These are phyloP conservation scores for Neofusicoccum parvum DNA, from an alignment of 2,329 filamentous ascomycete species.

Conservation along the genomic window DNA sequence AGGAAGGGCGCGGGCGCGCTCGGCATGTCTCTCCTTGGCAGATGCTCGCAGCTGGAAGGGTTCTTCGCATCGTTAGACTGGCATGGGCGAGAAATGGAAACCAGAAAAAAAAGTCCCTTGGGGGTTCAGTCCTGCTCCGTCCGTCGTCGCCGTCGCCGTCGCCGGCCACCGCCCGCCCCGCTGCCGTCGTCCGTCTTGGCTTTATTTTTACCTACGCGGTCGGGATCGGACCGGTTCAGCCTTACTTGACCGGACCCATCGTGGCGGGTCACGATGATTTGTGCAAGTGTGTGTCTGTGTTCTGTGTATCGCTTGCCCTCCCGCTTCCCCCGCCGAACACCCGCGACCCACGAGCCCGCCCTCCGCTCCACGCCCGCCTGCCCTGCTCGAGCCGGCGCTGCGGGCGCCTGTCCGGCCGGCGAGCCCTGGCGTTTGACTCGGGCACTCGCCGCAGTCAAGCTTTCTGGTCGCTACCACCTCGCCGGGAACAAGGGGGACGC, in stretches of 20 bases:
- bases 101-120: background rate
- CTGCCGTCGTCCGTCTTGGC: conserved; percentile 2
- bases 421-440: background rate
- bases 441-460: background rate
- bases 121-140: background rate
- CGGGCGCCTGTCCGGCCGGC: background rate
- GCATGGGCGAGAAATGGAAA: background rate
- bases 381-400: no score
- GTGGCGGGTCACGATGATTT: background rate
- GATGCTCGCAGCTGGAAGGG: background rate
- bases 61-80: conserved; percentile 6
- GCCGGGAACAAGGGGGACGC: background rate
- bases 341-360: background rate
- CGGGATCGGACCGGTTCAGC: conserved; percentile 11
- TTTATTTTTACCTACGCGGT: conserved; percentile 7
- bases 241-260: conserved; percentile 5
- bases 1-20: conserved; percentile 1
- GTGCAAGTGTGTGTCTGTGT: background rate
- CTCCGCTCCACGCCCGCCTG: background rate
- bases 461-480: background rate
- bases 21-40: background rate
- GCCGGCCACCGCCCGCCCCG: background rate
- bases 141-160: background rate
- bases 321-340: no score
- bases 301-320: background rate